Base-by-base conservation (phyloP, 2,329 filamentous ascomycete species). In the Aurifilum marmelostoma region DNA sequence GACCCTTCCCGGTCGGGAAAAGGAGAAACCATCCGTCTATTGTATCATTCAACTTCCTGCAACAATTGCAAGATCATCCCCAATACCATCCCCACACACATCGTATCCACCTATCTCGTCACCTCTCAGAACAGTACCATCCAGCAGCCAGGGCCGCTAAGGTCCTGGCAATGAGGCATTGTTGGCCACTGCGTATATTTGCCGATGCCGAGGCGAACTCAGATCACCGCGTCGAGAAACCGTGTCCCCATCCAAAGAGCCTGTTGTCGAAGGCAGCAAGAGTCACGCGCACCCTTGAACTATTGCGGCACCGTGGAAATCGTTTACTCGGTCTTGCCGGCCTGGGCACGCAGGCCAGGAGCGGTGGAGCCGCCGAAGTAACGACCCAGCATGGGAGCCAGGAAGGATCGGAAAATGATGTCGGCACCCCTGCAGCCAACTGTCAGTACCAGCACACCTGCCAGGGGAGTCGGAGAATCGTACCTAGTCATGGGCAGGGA, bases 381-480 rank as follows among this genome's bases (percentile, higher is more conserved):
- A 82, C 94, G 93, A 80, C 93, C 88, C 80, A 98, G 91, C 77
- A 97, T 89, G 76, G 96, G 96, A 79, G 92, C 89, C 80, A 99
- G 83, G 88, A 98, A 93, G 73, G 94, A 97, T 82, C 93, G 92
- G 92, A 98, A 99, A 84, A 99, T 87, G 78, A 98, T 84, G 82
- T 98, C 94, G 77, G 96, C 95, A 79, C 96, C 96, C 80, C 96
- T 98, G 73, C 63, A 73, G 52, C 50, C 34, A 21, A 12, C 24
- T 29, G 52, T 71, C 56, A 67, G 56, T 64, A 54, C 6, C 47
- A 16, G 27, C 16, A n/a, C 34, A 43, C 29, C 34, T 34, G 24
- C 59, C 32, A 24, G 65, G 34, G n/a, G 56, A 34, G 37, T 68
- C 43, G 63, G 67, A 69, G 52, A n/a, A 58, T 84, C 91, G 80